These are phyloP conservation scores for Kentomonas sorsogonicus DNA, from an alignment of 208 protist genomes.

Conservation along the genomic window DNA sequence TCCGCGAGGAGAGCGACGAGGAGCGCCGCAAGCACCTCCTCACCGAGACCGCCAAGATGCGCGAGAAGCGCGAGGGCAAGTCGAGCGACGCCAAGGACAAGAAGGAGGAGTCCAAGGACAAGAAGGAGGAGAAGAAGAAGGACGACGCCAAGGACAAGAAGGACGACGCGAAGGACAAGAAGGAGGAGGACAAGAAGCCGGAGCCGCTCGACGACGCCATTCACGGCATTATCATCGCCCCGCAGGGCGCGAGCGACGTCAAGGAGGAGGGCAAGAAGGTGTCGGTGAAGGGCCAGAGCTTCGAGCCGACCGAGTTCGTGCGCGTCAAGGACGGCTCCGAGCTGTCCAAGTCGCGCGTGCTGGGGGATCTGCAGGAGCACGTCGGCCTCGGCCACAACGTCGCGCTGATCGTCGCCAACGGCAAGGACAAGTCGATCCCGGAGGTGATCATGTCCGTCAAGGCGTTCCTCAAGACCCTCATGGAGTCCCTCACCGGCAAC, in stretches of 20 bases:
- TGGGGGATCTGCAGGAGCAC: slow-evolving; percentile 18
- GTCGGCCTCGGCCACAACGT: slow-evolving; percentile 26
- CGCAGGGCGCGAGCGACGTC: not conserved
- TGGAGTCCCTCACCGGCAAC: slow-evolving; percentile 17
- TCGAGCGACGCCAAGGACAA: slow-evolving; percentile 9
- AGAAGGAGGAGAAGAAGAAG: not conserved
- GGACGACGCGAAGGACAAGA: slow-evolving; percentile 5
- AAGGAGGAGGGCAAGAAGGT: slow-evolving; percentile 24
- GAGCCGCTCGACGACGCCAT: slow-evolving; percentile 6
- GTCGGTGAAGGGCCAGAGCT: slow-evolving; percentile 13
- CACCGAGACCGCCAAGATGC: slow-evolving; percentile 10
- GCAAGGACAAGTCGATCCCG: slow-evolving; percentile 2
- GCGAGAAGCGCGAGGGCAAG: slow-evolving; percentile 13
- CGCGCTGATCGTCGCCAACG: slow-evolving; percentile 18
- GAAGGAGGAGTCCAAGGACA: slow-evolving; percentile 13
- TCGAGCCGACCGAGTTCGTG: slow-evolving; percentile 1
- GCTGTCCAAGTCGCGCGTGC: slow-evolving; percentile 12
- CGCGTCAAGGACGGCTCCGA: slow-evolving; percentile 2
- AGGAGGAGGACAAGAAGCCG: not conserved
- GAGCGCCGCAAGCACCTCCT: slow-evolving; percentile 1
- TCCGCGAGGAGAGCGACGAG: too few relatives aligned
- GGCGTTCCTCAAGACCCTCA: slow-evolving; percentile 19
- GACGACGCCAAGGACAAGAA: slow-evolving; percentile 1
- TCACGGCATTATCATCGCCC: not conserved
- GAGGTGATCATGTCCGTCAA: slow-evolving; percentile 16